Conservation (phyloP, 2,329 filamentous ascomycete species). For the Ophiosphaerella korrae region DNA sequence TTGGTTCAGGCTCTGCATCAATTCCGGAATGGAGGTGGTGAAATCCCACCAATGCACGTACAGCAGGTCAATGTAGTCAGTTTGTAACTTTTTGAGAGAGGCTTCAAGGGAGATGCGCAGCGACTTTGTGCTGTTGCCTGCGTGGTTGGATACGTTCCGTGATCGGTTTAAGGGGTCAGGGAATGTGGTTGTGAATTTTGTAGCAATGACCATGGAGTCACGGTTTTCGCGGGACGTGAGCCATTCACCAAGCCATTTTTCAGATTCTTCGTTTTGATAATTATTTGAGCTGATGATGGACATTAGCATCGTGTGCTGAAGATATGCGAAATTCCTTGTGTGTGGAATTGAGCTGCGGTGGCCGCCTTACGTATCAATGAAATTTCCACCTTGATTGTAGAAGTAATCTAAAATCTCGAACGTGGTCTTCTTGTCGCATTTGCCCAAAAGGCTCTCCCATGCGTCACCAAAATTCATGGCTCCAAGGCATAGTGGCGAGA, state of each 20-base stretch:
- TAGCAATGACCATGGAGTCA: slow-evolving; percentile 60
- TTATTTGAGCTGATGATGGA: slow-evolving; percentile 48
- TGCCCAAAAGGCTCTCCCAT: slow-evolving; percentile 51
- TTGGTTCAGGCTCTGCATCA: slow-evolving; percentile 47
- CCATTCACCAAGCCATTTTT: slow-evolving; percentile 59
- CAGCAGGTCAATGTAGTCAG: slow-evolving; percentile 48
- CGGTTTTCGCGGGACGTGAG: slow-evolving; percentile 51
- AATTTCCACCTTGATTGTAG: slow-evolving; percentile 56
- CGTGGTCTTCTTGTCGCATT: slow-evolving; percentile 51
- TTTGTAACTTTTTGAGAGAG: slow-evolving; percentile 50
- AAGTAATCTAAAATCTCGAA: slow-evolving; percentile 57
- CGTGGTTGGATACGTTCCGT: slow-evolving; percentile 48
- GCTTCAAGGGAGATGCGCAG: slow-evolving; percentile 47
- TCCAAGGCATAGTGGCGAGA: slow-evolving; percentile 60
- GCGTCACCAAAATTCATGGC: slow-evolving; percentile 61
- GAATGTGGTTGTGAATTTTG: slow-evolving; percentile 55
- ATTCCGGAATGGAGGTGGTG: slow-evolving; percentile 31
- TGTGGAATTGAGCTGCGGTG: too few species aligned
- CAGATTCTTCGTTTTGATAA: slow-evolving; percentile 56
- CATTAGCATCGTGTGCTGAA: too few species aligned
- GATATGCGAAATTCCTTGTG: too few species aligned
- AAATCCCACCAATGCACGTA: slow-evolving; percentile 47
- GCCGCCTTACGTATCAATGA: slow-evolving; percentile 54
- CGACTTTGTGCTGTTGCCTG: slow-evolving; percentile 49
- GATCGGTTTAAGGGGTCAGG: slow-evolving; percentile 29